A percentile compares a stretch with the other conserved stretches of the same genome.
These are phyloP conservation scores for Lycium ferocissimum DNA, from an alignment of 257 asterid genomes.

Conservation along the genomic window DNA sequence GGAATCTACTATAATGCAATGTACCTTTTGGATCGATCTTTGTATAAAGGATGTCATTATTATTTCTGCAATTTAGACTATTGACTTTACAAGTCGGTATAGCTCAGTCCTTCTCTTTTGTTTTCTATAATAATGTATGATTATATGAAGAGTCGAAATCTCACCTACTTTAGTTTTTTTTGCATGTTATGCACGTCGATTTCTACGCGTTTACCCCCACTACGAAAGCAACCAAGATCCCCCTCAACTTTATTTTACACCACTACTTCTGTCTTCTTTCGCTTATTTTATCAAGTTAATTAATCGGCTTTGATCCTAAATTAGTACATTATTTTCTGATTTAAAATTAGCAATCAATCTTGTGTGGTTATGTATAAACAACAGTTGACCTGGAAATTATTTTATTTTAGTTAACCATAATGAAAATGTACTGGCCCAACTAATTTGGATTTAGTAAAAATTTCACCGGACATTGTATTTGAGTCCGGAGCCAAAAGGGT, in stretches of 20 bases:
- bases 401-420: not conserved
- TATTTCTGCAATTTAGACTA: not conserved
- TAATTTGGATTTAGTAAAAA: not conserved
- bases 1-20: not conserved
- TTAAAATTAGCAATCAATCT: not conserved
- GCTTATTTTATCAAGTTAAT: not conserved
- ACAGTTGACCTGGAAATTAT: not conserved
- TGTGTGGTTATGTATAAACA: not conserved
- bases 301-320: not conserved
- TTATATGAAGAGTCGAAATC: not conserved
- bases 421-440: not conserved
- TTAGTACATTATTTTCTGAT: not conserved
- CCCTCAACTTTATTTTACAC: not conserved
- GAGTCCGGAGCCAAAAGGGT: too few species aligned
- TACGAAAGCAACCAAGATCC: not conserved
- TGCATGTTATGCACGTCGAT: conserved; percentile 16
- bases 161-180: not conserved
- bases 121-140: not conserved
- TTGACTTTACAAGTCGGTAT: not conserved
- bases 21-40: conserved; percentile 20
- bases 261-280: not conserved
- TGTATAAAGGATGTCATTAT: not conserved
- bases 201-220: conserved; percentile 26
- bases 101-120: not conserved
- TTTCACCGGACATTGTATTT: too few species aligned